Base-by-base conservation (phyloP, 352 stramenopile species). In the Globisporangium echinulatum region DNA sequence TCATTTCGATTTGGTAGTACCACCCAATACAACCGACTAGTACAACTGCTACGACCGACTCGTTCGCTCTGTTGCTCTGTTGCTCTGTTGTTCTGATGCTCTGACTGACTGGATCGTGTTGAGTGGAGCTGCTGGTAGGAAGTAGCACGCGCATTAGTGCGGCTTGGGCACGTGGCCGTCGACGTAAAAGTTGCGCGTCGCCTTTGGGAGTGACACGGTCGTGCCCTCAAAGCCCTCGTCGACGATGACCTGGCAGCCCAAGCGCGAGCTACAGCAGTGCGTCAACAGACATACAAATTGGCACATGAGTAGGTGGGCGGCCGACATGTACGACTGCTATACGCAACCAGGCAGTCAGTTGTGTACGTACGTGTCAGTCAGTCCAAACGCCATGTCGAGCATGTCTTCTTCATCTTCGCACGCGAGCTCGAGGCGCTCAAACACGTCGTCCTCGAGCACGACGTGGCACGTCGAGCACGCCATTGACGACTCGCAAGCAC, bases 171-270 rank as follows among this genome's bases (percentile, higher is more conserved):
- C 96, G 70, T 99, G 96, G 40, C 96, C 96, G 76, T 99, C 97
- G 15, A 99, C 97, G 81, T 99, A 99, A 68, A 99, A 99, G 84
- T 99, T 99, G 64, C 96, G 87, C 42, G 96, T 99, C 42, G 96
- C 96, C 53, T 91, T 83, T 9, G 97, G 97, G 59, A 99, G 79
- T 67, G 84, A 88, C 61, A 99, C 85, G 0, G 69, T 89, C 25
- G 82, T 88, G 56, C 82, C 79, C 56, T 90, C 96, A 68, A 99
- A 98, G 52, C 82, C 76, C 69, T 97, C 74, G 48, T 88, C 87
- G 38, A 98, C 73, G 48, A 96, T 71, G 50, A 98, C 89, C 56
- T 97, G 88, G 62, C 88, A 97, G 51, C 91, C 91, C 69, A 97
- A 75, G 58, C 91, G 88, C 52, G 89, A 97, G n/a, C 82, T 90